phyloP scores from a whole-genome alignment of 2,329 filamentous ascomycete species.

The Huntiella bhutanensis region DNA sequence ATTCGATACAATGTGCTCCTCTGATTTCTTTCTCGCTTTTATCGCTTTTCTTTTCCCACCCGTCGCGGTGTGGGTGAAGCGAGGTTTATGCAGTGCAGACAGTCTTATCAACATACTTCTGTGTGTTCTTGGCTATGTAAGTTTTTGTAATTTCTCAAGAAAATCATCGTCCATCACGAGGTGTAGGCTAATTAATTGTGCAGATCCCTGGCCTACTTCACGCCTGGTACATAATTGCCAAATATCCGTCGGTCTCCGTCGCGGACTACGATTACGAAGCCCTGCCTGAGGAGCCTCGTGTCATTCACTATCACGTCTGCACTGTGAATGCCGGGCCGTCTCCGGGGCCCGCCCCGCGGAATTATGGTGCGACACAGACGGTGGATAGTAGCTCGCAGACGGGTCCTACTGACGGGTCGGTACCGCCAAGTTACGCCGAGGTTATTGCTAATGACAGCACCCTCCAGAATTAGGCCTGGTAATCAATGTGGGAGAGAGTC shows the following conservation, averaged over 20 bases:
- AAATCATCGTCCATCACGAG: not conserved
- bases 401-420: slow-evolving; percentile 23
- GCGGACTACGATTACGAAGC: slow-evolving; percentile 47
- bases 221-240: slow-evolving; percentile 94
- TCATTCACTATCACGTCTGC: slow-evolving; percentile 21
- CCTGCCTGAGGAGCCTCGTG: slow-evolving; percentile 24
- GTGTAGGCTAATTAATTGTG: not conserved
- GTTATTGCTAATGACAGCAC: slow-evolving; percentile 83
- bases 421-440: slow-evolving; percentile 76
- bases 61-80: slow-evolving; percentile 80
- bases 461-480: slow-evolving; percentile 37
- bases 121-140: slow-evolving; percentile 50
- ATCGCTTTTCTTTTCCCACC: slow-evolving; percentile 48
- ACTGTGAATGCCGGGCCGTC: slow-evolving; percentile 26
- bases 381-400: slow-evolving; percentile 24
- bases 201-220: slow-evolving; percentile 74
- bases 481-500: not conserved
- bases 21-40: slow-evolving; percentile 44
- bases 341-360: slow-evolving; percentile 15
- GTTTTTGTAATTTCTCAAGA: slow-evolving; percentile 13
- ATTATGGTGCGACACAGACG: slow-evolving; percentile 18
- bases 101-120: slow-evolving; percentile 90
- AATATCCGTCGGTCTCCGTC: slow-evolving; percentile 53
- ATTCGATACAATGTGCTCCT: slow-evolving; percentile 15
- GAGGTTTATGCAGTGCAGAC: slow-evolving; percentile 80